phyloP scores from a whole-genome alignment of 768 basidiomycete genomes.

The Pisolithus marmoratus region DNA sequence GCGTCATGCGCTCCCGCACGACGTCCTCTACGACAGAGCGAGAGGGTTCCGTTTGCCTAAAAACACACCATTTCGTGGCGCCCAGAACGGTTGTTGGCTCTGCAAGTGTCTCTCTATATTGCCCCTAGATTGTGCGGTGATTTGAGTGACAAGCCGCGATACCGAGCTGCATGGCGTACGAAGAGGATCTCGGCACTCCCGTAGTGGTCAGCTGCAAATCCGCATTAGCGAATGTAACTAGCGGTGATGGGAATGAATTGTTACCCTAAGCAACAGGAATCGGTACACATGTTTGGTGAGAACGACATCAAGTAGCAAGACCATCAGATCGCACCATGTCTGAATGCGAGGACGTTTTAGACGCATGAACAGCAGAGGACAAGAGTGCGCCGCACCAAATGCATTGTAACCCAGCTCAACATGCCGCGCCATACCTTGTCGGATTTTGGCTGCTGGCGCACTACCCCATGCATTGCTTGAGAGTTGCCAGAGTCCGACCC shows the following conservation, averaged over 20 bases:
- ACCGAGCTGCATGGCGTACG: constrained; percentile 36
- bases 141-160: neutral
- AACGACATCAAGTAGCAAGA: constrained; percentile 4
- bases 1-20: constrained; percentile 62
- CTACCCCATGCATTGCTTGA: constrained; percentile 85
- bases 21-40: constrained; percentile 54
- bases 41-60: constrained; percentile 47
- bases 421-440: constrained; percentile 61
- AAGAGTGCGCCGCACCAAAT: constrained; percentile 30
- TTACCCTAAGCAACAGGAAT: constrained; percentile 20
- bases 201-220: constrained; percentile 72
- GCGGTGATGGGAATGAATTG: neutral
- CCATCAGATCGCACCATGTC: constrained; percentile 48
- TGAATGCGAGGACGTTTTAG: constrained; percentile 18
- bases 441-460: constrained; percentile 58
- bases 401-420: constrained; percentile 48
- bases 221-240: constrained; percentile 3
- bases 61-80: constrained; percentile 86
- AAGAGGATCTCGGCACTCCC: constrained; percentile 79
- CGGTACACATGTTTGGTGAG: neutral
- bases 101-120: constrained; percentile 49
- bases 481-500: constrained; percentile 81
- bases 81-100: constrained; percentile 46
- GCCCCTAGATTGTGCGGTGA: constrained; percentile 44
- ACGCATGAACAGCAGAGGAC: constrained; percentile 6